Evolutionary conservation across 1,284 basidiomycete species (phyloP).

Genomic region (Polyporus tsugae): DNA sequence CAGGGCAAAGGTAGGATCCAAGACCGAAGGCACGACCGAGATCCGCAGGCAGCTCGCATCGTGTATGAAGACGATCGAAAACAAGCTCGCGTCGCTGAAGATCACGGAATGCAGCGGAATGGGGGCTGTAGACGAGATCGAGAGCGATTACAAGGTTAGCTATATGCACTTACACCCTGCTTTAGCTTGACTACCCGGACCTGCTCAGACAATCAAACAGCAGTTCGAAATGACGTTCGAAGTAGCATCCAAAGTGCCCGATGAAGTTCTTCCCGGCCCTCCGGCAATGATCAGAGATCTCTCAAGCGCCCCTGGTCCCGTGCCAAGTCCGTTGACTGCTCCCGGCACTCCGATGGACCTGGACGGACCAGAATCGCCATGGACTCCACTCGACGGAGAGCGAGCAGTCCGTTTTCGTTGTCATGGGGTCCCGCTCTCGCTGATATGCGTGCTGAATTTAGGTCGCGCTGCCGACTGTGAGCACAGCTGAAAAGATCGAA

Average conservation of each 20-base stretch:
- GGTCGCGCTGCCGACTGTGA: slow-evolving; percentile 31
- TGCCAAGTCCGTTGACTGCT: slow-evolving; percentile 15
- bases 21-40: slow-evolving; percentile 21
- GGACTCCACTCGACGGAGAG: slow-evolving; percentile 22
- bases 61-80: slow-evolving; percentile 49
- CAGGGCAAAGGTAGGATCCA: not conserved
- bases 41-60: slow-evolving; percentile 47
- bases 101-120: slow-evolving; percentile 27
- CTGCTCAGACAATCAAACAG: slow-evolving; percentile 2
- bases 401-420: slow-evolving; percentile 12
- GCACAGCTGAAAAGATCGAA: slow-evolving; percentile 58
- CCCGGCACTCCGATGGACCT: slow-evolving; percentile 17
- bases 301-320: slow-evolving; percentile 11
- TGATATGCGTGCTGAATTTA: not conserved
- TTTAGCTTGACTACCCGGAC: not conserved
- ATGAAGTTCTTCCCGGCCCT: not conserved
- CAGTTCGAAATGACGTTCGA: not conserved
- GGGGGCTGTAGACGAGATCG: slow-evolving; percentile 15
- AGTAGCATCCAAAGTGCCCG: not conserved
- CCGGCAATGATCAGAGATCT: slow-evolving; percentile 14
- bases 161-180: not conserved
- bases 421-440: not conserved
- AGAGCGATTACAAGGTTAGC: slow-evolving; percentile 19
- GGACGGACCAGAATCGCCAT: slow-evolving; percentile 25
- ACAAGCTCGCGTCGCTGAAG: slow-evolving; percentile 43